Base-by-base conservation (phyloP, 179 eudicot genomes). In the Sideroxylon spinosum region DNA sequence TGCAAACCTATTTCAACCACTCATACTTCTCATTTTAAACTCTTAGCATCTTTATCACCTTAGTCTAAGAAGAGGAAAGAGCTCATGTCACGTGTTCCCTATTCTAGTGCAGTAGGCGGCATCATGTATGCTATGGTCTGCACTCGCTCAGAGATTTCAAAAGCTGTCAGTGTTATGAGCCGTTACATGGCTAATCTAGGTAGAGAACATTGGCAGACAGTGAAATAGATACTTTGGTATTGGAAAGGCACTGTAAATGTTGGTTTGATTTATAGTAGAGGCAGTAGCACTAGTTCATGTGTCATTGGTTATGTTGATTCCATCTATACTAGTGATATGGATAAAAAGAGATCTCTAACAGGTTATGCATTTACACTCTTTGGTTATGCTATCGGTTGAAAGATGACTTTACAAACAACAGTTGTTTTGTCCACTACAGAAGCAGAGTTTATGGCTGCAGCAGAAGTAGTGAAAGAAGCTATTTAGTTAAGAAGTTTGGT, bases 391-490 rank as follows among this genome's bases (percentile, higher is more conserved):
- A 12, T 37, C 10, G 4, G 77, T 19, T 57, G 50, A 26, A 74
- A 59, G 13, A 7, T 44, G 32, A 37, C 44, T 37, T 37, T 37
- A 37, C 4, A 37, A 3, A 3, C 4, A 37, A 29, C 22, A 28
- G 29, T 59, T 7, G 23, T 26, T 17, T 57, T 74, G 57, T 74
- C 76, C 6, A 74, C 66, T 9, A 74, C 46, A 74, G 32, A 56
- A 23, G 26, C 66, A 74, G 28, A 57, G 65, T 20, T 16, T 12
- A 74, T 29, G 67, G 52, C 52, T 14, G 16, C 26, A 5, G 19
- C 50, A 2, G 20, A 50, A 16, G 50, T 10, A 29, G 28, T n/a
- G 9, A 74, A 74, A 57, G 29, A 60, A 74, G 26, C 8, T 17
- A 7, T 52, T 11, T 73, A 13, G 62, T 46, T 72, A 1, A 17